phyloP scores from a whole-genome alignment of 2,329 filamentous ascomycete species.

The Parastagonospora avenae region DNA sequence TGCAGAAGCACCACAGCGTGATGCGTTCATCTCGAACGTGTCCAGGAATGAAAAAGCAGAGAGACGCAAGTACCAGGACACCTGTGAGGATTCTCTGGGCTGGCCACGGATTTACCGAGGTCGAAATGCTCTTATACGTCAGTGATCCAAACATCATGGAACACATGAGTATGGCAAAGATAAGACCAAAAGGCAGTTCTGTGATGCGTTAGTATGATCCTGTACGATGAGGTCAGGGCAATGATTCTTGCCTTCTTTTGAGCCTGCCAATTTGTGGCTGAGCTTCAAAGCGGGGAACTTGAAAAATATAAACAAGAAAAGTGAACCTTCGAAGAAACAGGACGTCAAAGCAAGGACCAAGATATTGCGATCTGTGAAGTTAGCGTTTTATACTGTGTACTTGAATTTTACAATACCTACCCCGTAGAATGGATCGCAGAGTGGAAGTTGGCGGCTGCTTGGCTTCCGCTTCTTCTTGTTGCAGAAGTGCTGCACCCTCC shows the following conservation, averaged over 20 bases:
- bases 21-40: conserved; percentile 53
- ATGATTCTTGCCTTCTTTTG: conserved; percentile 31
- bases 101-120: conserved; percentile 22
- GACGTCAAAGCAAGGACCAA: conserved; percentile 58
- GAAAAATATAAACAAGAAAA: conserved; percentile 69
- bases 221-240: no score
- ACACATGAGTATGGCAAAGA: conserved; percentile 65
- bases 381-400: background rate
- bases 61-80: conserved; percentile 31
- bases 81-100: conserved; percentile 36
- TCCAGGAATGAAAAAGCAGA: conserved; percentile 41
- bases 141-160: conserved; percentile 65
- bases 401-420: conserved; percentile 2
- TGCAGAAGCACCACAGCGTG: conserved; percentile 62
- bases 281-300: conserved; percentile 62
- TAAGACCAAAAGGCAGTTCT: conserved; percentile 55
- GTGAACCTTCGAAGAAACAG: conserved; percentile 65
- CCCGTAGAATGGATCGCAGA: conserved; percentile 29
- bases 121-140: conserved; percentile 52
- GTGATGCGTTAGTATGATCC: conserved; percentile 7
- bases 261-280: conserved; percentile 33
- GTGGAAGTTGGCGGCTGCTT: conserved; percentile 24
- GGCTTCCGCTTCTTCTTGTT: conserved; percentile 32
- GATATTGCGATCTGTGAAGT: conserved; percentile 52
- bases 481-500: conserved; percentile 30